Evolutionary conservation across 1,139 yeast species (phyloP).

Genomic region (Zygosaccharomyces sapae): DNA sequence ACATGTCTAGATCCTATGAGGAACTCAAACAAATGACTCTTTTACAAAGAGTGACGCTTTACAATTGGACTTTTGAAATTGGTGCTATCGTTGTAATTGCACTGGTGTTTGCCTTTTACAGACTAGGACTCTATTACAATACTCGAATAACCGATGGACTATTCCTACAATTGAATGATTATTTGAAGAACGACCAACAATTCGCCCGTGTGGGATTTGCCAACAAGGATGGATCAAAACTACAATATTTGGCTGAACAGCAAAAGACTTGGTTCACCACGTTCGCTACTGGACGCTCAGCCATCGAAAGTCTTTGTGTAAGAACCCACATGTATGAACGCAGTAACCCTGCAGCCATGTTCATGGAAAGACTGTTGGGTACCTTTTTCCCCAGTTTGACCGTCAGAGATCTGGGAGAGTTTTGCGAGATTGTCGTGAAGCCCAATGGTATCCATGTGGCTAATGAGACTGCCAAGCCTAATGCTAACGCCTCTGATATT

Average conservation of each 20-base stretch:
- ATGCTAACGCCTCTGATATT: constrained; percentile 23
- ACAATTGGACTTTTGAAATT: constrained; percentile 76
- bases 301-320: constrained; percentile 60
- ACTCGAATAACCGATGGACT: constrained; percentile 49
- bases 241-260: constrained; percentile 59
- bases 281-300: constrained; percentile 86
- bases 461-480: constrained; percentile 41
- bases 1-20: constrained; percentile 44
- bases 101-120: constrained; percentile 44
- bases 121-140: constrained; percentile 59
- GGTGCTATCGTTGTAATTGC: constrained; percentile 51
- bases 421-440: constrained; percentile 56
- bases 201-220: constrained; percentile 76
- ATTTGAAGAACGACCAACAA: constrained; percentile 50
- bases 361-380: constrained; percentile 50
- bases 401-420: constrained; percentile 52
- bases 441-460: constrained; percentile 51
- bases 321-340: constrained; percentile 69
- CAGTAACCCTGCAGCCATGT: constrained; percentile 63
- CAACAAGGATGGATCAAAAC: constrained; percentile 35
- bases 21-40: constrained; percentile 51
- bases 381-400: constrained; percentile 43
- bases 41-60: constrained; percentile 42
- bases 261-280: constrained; percentile 62
- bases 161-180: constrained; percentile 45